Conservation (phyloP, 2,329 filamentous ascomycete genomes). For the Dothideomycetes sp. region DNA sequence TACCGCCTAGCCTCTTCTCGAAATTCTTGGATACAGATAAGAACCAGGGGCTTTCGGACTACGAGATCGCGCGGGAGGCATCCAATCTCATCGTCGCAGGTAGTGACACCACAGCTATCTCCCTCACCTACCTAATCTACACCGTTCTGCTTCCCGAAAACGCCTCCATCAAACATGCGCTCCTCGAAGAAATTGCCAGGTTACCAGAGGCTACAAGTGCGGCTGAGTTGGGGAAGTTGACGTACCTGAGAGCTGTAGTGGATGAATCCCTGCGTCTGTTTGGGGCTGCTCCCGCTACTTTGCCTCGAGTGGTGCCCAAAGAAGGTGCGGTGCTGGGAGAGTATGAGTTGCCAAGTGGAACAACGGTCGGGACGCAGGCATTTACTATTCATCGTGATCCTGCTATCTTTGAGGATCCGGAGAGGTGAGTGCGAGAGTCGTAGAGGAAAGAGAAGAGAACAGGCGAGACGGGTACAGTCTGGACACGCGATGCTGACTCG, state of each 20-base stretch:
- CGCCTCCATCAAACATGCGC: slow-evolving; percentile 7
- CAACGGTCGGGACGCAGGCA: slow-evolving; percentile 16
- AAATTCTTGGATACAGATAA: slow-evolving; percentile 11
- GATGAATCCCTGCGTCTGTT: slow-evolving; percentile 22
- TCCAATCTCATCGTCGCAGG: slow-evolving; percentile 20
- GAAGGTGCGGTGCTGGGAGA: slow-evolving; percentile 14
- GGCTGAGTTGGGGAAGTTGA: slow-evolving; percentile 14
- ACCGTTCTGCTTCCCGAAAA: slow-evolving; percentile 14
- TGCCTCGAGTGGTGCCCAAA: slow-evolving; percentile 17
- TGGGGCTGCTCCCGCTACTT: slow-evolving; percentile 18
- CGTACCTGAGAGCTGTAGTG: slow-evolving; percentile 16
- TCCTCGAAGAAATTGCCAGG: slow-evolving; percentile 17
- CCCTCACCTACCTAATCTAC: slow-evolving; percentile 20
- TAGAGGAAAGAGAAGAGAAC: too few species aligned
- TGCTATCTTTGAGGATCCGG: slow-evolving; percentile 14
- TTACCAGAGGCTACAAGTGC: slow-evolving; percentile 13
- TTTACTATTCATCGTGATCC: slow-evolving; percentile 19
- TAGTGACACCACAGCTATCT: slow-evolving; percentile 21
- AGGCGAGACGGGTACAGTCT: too few species aligned
- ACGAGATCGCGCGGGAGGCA: slow-evolving; percentile 18
- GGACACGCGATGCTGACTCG: too few species aligned
- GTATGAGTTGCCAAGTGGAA: slow-evolving; percentile 16
- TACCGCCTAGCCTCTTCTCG: not conserved
- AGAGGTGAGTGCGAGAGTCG: too few species aligned
- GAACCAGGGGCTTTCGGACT: slow-evolving; percentile 14